Evolutionary conservation across 352 stramenopile genomes (phyloP).

Genomic region (Phytopythium cucurbitacearum): DNA sequence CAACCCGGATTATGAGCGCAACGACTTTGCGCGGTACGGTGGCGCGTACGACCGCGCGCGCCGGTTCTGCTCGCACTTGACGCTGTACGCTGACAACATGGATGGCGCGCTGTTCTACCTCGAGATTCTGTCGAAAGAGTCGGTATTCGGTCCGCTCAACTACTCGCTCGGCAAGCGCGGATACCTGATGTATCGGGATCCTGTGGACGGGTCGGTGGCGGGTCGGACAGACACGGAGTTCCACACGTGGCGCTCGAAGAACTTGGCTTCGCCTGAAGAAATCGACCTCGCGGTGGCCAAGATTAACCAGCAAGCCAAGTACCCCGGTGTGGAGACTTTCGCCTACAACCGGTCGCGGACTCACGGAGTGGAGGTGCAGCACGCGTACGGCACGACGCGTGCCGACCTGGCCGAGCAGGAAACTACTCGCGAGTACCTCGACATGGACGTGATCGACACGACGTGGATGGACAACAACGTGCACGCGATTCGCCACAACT

Average conservation of each 20-base stretch:
- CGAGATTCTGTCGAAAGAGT: constrained; percentile 50
- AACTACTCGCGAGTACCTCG: constrained; percentile 40
- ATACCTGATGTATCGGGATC: constrained; percentile 47
- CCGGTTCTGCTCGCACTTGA: constrained; percentile 61
- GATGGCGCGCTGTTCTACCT: constrained; percentile 73
- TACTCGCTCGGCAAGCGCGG: constrained; percentile 51
- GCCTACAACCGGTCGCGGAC: constrained; percentile 43
- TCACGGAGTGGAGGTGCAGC: constrained; percentile 10
- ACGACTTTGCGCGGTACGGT: constrained; percentile 54
- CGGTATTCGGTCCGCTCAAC: constrained; percentile 34
- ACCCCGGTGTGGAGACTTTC: constrained; percentile 42
- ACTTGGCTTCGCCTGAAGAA: constrained; percentile 28
- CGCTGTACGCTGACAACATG: constrained; percentile 65
- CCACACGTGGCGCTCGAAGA: constrained; percentile 32
- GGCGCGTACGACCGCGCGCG: constrained; percentile 51
- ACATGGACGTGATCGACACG: constrained; percentile 87
- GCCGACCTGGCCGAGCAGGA: constrained; percentile 12
- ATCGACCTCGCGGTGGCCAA: constrained; percentile 47
- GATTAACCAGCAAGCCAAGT: constrained; percentile 55
- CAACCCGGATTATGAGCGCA: constrained; percentile 75
- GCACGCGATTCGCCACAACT: constrained; percentile 77
- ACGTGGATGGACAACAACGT: constrained; percentile 88
- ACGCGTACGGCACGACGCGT: constrained; percentile 20
- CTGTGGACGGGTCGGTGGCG: constrained; percentile 17
- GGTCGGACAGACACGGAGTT: constrained; percentile 30